Percentiles rank a stretch among this genome's conserved stretches.
Conservation (phyloP, 257 asterid species). For the Cynanchum wilfordii region DNA sequence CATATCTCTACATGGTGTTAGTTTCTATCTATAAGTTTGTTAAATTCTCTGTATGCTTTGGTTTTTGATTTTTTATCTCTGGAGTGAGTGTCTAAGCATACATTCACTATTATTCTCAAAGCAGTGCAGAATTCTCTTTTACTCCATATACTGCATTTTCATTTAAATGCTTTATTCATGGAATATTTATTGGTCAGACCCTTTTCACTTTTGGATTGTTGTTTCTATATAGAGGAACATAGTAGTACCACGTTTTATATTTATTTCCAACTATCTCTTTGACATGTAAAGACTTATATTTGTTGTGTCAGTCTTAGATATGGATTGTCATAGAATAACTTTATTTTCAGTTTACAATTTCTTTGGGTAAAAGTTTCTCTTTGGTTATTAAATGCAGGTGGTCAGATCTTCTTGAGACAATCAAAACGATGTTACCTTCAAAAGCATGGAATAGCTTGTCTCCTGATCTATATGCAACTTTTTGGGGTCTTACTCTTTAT, state of each 20-base stretch:
- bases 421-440: constrained; percentile 86
- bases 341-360: neutral
- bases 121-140: neutral
- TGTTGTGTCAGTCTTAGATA: neutral
- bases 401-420: constrained; percentile 77
- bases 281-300: neutral
- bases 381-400: constrained; percentile 52
- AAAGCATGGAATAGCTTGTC: constrained; percentile 99
- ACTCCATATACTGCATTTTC: neutral
- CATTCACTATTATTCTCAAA: neutral
- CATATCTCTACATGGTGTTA: constrained; percentile 3
- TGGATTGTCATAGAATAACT: neutral
- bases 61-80: neutral
- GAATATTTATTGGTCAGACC: neutral
- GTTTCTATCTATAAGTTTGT: neutral
- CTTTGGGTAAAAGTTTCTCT: neutral
- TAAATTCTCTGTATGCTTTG: neutral
- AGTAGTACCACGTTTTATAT: neutral
- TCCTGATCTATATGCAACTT: constrained; percentile 92
- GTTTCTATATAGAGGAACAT: neutral
- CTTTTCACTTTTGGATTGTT: neutral
- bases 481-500: constrained; percentile 97
- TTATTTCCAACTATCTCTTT: neutral
- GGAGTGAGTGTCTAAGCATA: neutral
- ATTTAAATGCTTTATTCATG: neutral